Base-by-base conservation (phyloP, 345 rosid genomes). In the Rubroshorea leprosula region DNA sequence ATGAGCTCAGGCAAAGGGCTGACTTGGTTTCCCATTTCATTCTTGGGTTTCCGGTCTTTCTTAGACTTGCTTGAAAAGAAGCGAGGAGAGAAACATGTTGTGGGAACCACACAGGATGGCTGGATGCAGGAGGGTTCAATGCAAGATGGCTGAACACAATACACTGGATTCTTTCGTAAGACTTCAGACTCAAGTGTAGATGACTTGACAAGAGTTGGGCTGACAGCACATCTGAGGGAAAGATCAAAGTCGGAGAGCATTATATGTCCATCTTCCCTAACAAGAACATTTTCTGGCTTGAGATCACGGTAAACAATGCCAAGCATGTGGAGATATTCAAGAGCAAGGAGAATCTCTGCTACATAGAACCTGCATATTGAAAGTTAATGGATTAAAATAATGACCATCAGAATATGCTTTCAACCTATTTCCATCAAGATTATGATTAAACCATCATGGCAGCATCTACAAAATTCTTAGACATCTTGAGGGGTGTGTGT, bases 171-270 rank as follows among this genome's bases (percentile, higher is more conserved):
- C 75, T 72, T 80, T 24, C 66, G 74, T 60, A 83, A 61, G 55
- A 74, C 57, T 43, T 78, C 82, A 5, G 86, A 69, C 50, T 76
- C 85, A 0, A 51, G 71, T 24, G 71, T 43, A 27, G 82, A 65
- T 27, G 79, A 78, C 69, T 73, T 80, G 67, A 83, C 83, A 20
- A 83, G 67, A 0, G 86, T 80, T 5, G 77, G 89, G 61, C 78
- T 76, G 44, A 78, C 80, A 0, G 79, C 75, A 54, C 86, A 83
- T 17, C 86, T 78, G 54, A 83, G 80, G 53, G 96, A 88, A 63
- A 88, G 92, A 66, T 88, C 96, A 13, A 88, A 88, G 66, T 88
- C 96, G 0, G 96, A 88, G 47, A 88, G 93, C 96, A 88, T 88
- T 49, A 88, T 84, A 46, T 88, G 96, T 29, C 89, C 94, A 65